Evolutionary conservation across 192 early-diverging fungal species (phyloP), one percentile per base, ranked within the genome.

Genomic region (Cetraspora pellucida): DNA sequence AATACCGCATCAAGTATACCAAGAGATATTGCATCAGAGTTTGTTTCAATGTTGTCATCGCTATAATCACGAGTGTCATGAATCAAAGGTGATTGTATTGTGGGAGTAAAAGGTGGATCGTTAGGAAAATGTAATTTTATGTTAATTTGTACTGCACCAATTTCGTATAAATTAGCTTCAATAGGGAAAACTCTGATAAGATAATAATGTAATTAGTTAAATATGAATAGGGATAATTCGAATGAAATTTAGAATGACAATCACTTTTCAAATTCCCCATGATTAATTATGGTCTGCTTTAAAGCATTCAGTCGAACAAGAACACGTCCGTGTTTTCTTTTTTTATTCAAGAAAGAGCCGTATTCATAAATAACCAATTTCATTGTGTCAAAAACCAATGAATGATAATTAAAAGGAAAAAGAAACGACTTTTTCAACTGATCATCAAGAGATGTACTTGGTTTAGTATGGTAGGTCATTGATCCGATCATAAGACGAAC

Each of bases 341-440:
- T 73, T 5, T 27, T 37, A 59, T 73, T 31, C 19, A 58, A 58
- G 25, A 73, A 73, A 49, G 23, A 50, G 0, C 52, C 55, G 10
- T 73, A 30, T 19, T 57, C 71, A 58, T 73, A 73, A 54, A 73
- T 21, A 58, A 57, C 71, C 25, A 73, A 30, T 73, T 73, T 73
- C 25, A 73, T 57, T 8, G 71, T 31, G 21, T 73, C 54, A 73
- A 73, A 73, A 2, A 57, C 28, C 19, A 58, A 73, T 19, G 71
- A 73, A 58, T 73, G 71, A 73, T 73, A 73, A 73, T 73, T 54
- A 31, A 73, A 58, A 45, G 71, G 71, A 59, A 73, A 73, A 23
- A 37, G 31, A 57, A 73, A 58, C 13, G 23, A 37, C 23, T 58
- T 73, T 17, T 58, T 21, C 19, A 37, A 59, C 9, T 43, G 71